Percentiles rank a stretch among this genome's conserved stretches.
These are phyloP conservation scores for Colletotrichum sp. DNA, from an alignment of 2,329 filamentous ascomycete species.

Conservation along the genomic window DNA sequence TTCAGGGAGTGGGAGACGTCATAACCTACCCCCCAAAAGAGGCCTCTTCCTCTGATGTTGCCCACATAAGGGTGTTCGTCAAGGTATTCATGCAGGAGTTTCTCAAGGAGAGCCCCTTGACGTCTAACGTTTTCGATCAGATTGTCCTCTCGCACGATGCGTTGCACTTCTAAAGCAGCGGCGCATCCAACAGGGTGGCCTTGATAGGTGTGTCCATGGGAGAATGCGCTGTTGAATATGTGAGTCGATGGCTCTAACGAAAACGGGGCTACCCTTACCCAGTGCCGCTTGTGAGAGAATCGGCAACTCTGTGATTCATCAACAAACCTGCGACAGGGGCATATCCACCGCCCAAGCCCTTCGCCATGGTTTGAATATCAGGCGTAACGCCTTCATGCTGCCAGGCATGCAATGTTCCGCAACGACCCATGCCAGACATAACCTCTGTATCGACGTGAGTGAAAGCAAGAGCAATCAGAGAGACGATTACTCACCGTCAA, in stretches of 20 bases:
- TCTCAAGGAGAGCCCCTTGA: conserved; percentile 47
- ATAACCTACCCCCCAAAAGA: conserved; percentile 31
- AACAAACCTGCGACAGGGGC: conserved; percentile 59
- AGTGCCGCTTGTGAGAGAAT: conserved; percentile 51
- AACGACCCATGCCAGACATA: conserved; percentile 16
- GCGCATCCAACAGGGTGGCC: conserved; percentile 64
- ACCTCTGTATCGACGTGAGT: conserved; percentile 31
- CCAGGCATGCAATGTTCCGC: conserved; percentile 10
- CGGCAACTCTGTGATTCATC: conserved; percentile 52
- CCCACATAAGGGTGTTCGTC: conserved; percentile 30
- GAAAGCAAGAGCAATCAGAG: neutral
- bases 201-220: conserved; percentile 67
- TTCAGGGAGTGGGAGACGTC: too few species aligned
- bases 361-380: conserved; percentile 64
- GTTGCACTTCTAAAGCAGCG: conserved; percentile 67
- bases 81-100: conserved; percentile 24
- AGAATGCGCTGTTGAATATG: conserved; percentile 28
- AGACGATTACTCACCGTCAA: conserved; percentile 51
- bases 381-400: conserved; percentile 39
- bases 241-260: neutral
- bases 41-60: conserved; percentile 31
- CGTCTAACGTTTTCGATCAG: conserved; percentile 62
- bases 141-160: conserved; percentile 59
- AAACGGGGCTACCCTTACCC: conserved; percentile 27
- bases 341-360: conserved; percentile 63